phyloP scores from a whole-genome alignment of 2,329 filamentous ascomycete species.

The Hypoxylon sp. region DNA sequence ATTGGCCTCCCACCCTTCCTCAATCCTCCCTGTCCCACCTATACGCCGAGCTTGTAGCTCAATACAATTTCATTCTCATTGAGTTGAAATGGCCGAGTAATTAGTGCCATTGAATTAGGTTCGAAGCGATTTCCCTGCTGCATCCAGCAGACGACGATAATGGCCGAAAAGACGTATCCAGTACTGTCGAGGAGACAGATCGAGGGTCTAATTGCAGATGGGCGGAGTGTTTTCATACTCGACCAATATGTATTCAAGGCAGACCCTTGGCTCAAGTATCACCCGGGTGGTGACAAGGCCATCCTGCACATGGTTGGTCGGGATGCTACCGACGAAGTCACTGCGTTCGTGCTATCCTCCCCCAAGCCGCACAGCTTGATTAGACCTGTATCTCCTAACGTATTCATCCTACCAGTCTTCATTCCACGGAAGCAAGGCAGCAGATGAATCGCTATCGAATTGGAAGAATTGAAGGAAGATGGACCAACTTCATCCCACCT shows the following conservation, averaged over 20 bases:
- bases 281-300: conserved; percentile 92
- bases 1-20: conserved; percentile 9
- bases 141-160: conserved; percentile 31
- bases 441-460: conserved; percentile 88
- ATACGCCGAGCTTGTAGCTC: conserved; percentile 6
- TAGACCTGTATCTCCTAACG: conserved; percentile 33
- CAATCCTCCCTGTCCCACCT: conserved; percentile 7
- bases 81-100: conserved; percentile 20
- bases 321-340: conserved; percentile 95
- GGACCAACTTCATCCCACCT: conserved; percentile 90
- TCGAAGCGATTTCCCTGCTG: neutral
- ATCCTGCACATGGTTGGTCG: conserved; percentile 94
- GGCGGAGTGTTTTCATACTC: conserved; percentile 83
- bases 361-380: conserved; percentile 20
- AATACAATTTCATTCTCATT: neutral
- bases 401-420: conserved; percentile 71
- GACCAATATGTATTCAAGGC: conserved; percentile 87
- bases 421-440: conserved; percentile 81
- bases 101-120: neutral
- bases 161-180: conserved; percentile 58
- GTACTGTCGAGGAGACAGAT: conserved; percentile 75
- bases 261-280: conserved; percentile 89
- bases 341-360: conserved; percentile 74
- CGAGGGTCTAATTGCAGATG: conserved; percentile 87
- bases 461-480: conserved; percentile 83